Evolutionary conservation across 2,329 filamentous ascomycete genomes (phyloP), one percentile per base, ranked within the genome.

Genomic region (Chaetomiaceae sp.): DNA sequence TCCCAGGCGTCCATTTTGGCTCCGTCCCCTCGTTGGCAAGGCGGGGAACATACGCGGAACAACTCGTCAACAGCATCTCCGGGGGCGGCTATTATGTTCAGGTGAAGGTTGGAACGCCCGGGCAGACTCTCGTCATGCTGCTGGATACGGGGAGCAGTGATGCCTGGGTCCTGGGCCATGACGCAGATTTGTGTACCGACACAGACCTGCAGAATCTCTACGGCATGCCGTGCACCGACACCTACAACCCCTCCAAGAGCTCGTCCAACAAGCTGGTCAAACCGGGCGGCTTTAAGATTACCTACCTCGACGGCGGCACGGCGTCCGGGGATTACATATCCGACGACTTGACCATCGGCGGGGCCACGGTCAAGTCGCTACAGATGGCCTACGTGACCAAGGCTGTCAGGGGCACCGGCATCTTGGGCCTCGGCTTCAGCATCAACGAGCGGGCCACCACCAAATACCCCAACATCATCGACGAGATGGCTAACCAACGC

Each of bases 141-240:
- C 73, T 85, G 57, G 82, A 85, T 66, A 85, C 82, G 2, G 83
- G 82, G 25, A 83, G 79, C 65, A 82, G 78, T 59, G 83, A 85
- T 63, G 76, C 81, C 4, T 85, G 82, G 81, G 70, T 84, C 38
- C 69, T 79, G 57, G 60, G 67, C 53, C 50, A 62, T 57, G 44
- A 63, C 23, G 69, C 71, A 15, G 64, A 70, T 60, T 68, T 76
- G 25, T 78, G 75, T 63, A 66, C 61, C 14, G 72, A 69, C 42
- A 15, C 11, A 1, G 19, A 29, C 3, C 54, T 73, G 42, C 74
- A 78, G 59, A 22, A 34, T 2, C 23, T 59, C 3, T 70, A 71
- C 53, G 69, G 69, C 11, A 65, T 63, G 54, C 37, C 57, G 14
- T 75, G 71, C 56, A 57, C 68, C 53, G 66, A 69, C 25, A 71